These are phyloP conservation scores for Aegilops bicornis DNA, from an alignment of 176 grass and related monocot species.

Conservation along the genomic window DNA sequence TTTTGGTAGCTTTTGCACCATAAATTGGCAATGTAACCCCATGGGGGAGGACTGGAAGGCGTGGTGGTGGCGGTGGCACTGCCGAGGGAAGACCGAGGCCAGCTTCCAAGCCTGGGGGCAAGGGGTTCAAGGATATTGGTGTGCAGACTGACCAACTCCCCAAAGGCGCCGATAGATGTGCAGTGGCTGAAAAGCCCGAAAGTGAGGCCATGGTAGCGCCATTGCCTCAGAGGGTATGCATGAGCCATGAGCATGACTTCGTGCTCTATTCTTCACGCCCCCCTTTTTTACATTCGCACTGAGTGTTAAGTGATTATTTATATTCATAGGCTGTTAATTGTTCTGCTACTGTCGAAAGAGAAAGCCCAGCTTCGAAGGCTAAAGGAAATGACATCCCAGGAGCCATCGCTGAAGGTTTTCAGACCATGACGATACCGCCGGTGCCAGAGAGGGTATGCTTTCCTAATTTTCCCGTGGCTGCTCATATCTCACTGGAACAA, in stretches of 20 bases:
- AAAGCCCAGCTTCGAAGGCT: background rate
- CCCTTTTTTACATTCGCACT: background rate
- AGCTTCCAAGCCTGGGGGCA: constrained; percentile 21
- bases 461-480: background rate
- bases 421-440: background rate
- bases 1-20: constrained; percentile 2
- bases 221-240: constrained; percentile 60
- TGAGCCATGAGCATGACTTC: background rate
- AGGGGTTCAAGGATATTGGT: background rate
- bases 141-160: background rate
- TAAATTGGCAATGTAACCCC: background rate
- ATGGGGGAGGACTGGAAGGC: constrained; percentile 23
- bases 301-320: background rate
- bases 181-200: background rate
- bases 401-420: background rate
- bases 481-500: constrained; percentile 14
- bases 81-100: constrained; percentile 21
- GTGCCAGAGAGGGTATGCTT: constrained; percentile 43
- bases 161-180: constrained; percentile 49
- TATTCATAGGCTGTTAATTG: background rate
- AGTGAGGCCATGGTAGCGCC: constrained; percentile 27
- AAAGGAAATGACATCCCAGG: background rate
- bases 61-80: background rate
- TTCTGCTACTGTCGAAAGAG: background rate
- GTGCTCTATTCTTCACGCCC: background rate